Evolutionary conservation across 768 basidiomycete species (phyloP).

Genomic region (Kwoniella dejecticola): DNA sequence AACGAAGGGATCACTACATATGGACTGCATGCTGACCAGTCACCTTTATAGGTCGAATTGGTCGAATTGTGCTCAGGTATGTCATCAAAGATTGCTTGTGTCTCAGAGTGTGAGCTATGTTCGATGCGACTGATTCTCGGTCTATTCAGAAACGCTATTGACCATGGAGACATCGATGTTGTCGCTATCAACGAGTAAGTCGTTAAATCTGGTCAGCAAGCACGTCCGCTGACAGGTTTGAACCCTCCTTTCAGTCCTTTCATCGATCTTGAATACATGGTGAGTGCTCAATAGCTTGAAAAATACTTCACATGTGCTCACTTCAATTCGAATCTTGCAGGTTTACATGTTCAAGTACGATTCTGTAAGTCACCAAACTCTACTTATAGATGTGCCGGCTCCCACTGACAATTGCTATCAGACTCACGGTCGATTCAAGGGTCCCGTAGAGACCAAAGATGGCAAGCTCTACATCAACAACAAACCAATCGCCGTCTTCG

Average conservation of each 20-base stretch:
- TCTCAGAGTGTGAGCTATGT: too few species aligned
- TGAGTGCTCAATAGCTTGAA: constrained; percentile 53
- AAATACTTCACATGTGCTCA: neutral
- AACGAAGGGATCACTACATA: neutral
- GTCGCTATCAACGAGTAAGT: constrained; percentile 92
- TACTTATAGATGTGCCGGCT: too few species aligned
- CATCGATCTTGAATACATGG: constrained; percentile 97
- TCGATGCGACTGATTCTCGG: constrained; percentile 1
- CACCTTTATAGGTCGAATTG: constrained; percentile 81
- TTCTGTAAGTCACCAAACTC: constrained; percentile 40
- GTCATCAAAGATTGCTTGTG: too few species aligned
- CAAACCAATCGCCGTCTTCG: constrained; percentile 68
- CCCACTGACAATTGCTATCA: constrained; percentile 14
- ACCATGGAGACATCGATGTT: constrained; percentile 73
- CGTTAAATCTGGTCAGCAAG: neutral
- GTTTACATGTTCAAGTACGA: constrained; percentile 55
- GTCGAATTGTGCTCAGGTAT: constrained; percentile 80
- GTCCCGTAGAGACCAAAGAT: constrained; percentile 74
- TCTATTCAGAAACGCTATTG: constrained; percentile 77
- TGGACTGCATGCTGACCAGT: neutral
- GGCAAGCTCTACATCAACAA: constrained; percentile 87
- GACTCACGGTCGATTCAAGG: constrained; percentile 68
- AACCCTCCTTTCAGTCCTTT: constrained; percentile 77
- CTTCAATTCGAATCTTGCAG: constrained; percentile 10
- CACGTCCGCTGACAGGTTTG: constrained; percentile 20